Evolutionary conservation across 1,139 yeast genomes (phyloP).

Genomic region (Pichia sp.): DNA sequence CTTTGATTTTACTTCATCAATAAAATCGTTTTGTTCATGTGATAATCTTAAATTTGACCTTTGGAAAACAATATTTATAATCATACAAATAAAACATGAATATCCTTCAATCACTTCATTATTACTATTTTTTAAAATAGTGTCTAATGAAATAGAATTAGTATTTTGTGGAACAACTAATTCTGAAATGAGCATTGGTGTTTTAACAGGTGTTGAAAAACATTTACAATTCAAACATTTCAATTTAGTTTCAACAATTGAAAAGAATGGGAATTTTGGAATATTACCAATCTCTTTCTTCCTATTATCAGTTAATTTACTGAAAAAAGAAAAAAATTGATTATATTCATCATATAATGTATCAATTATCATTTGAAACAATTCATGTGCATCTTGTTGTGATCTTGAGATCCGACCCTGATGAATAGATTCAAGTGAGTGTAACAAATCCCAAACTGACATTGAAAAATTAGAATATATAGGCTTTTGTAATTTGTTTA

Average conservation of each 20-base stretch:
- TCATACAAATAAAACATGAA: constrained; percentile 62
- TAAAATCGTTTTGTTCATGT: constrained; percentile 22
- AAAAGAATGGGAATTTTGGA: constrained; percentile 71
- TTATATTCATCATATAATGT: constrained; percentile 65
- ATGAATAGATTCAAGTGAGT: constrained; percentile 69
- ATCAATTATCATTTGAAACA: constrained; percentile 73
- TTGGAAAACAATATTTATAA: background rate
- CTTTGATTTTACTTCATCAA: background rate
- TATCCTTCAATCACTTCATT: constrained; percentile 74
- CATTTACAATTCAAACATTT: constrained; percentile 62
- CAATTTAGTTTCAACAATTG: constrained; percentile 59
- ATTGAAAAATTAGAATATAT: constrained; percentile 47
- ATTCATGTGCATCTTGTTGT: constrained; percentile 94
- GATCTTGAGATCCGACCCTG: constrained; percentile 68
- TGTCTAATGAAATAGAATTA: constrained; percentile 40
- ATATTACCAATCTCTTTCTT: constrained; percentile 8
- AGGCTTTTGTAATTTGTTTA: constrained; percentile 59
- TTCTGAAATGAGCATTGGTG: constrained; percentile 68
- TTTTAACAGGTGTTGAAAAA: constrained; percentile 52
- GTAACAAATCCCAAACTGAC: constrained; percentile 75
- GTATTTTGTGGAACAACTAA: constrained; percentile 63
- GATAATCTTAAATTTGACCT: constrained; percentile 6
- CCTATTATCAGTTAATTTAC: constrained; percentile 16
- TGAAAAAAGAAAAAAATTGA: constrained; percentile 35
- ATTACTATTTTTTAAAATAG: constrained; percentile 51